Evolutionary conservation across 1,284 basidiomycete genomes (phyloP), one percentile per base, ranked within the genome.

Genomic region (Naganishia sp.): DNA sequence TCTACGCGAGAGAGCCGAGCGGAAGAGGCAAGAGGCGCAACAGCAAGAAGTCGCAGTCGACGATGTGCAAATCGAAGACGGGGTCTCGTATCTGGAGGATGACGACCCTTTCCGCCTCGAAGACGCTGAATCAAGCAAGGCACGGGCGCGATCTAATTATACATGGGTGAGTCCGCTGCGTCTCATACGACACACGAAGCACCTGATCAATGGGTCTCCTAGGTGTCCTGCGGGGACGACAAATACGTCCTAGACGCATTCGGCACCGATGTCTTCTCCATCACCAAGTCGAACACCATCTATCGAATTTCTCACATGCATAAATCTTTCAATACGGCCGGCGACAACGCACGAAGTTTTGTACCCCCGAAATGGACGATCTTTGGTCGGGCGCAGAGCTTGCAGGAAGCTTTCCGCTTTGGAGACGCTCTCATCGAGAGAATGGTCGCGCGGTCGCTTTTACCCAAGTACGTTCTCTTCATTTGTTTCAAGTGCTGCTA

Each of bases 151-250:
- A 48, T 82, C 83, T 33, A 84, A 87, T 25, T 68, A 74, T 54
- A 72, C 75, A 6, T 79, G 78, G 78, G 78, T 75, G 39, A 60
- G 74, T 33, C 83, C 86, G 46, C 48, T 28, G 7, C 10, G 28
- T 16, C 33, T 5, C 7, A 57, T 18, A 49, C 23, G 31, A 28
- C 42, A 36, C 18, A 23, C 31, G 2, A 3, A n/a, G 2, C 7
- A 25, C 13, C 46, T 31, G 13, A 85, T 70, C 72, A 73, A 50
- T 7, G 36, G 77, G 85, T 71, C 71, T 85, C 88, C 0, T 93
- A 94, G 94, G 89, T 96, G 4, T 86, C 87, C 10, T 93, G 90
- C 72, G 92, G 93, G 0, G 82, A 82, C 3, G 83, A 87, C 25
- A 78, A 85, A 7, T 92, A 89, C 75, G 84, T 96, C 10, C 82